phyloP scores from a whole-genome alignment of 2,329 filamentous ascomycete species.

The Claviceps arundinis region DNA sequence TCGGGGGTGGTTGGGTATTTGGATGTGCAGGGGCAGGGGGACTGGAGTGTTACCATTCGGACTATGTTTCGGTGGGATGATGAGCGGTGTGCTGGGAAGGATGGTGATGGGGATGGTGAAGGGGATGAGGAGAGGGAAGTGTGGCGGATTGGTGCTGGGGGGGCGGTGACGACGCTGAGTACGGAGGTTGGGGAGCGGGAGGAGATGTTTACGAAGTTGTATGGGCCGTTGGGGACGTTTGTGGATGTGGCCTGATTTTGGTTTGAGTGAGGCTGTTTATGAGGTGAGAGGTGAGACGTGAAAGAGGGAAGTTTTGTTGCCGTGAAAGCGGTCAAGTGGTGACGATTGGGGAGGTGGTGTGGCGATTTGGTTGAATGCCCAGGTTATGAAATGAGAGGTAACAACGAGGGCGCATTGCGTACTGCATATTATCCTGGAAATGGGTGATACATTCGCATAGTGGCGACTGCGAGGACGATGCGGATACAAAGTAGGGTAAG shows the following conservation, averaged over 20 bases:
- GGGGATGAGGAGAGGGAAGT: conserved; percentile 32
- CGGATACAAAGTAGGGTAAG: no score
- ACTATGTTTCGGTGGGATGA: conserved; percentile 64
- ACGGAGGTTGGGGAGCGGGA: conserved; percentile 70
- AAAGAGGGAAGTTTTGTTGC: no score
- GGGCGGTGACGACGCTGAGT: conserved; percentile 77
- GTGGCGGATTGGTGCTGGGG: conserved; percentile 82
- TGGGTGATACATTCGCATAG: no score
- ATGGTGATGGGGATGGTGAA: not conserved
- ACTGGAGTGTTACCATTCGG: conserved; percentile 85
- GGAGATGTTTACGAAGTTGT: conserved; percentile 75
- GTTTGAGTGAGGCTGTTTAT: not conserved
- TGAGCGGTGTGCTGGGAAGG: conserved; percentile 22
- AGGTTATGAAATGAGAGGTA: no score
- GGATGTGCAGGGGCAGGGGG: conserved; percentile 70
- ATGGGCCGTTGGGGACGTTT: conserved; percentile 41
- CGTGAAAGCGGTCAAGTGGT: no score
- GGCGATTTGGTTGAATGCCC: no score
- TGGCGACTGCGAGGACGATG: no score
- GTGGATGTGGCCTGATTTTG: conserved; percentile 17
- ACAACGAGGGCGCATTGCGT: no score
- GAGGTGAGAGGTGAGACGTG: not conserved
- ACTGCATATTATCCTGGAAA: no score
- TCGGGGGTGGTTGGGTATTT: conserved; percentile 84
- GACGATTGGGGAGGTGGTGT: no score